Conservation (phyloP, 208 protist genomes). For the Wallacemonas sp. region DNA sequence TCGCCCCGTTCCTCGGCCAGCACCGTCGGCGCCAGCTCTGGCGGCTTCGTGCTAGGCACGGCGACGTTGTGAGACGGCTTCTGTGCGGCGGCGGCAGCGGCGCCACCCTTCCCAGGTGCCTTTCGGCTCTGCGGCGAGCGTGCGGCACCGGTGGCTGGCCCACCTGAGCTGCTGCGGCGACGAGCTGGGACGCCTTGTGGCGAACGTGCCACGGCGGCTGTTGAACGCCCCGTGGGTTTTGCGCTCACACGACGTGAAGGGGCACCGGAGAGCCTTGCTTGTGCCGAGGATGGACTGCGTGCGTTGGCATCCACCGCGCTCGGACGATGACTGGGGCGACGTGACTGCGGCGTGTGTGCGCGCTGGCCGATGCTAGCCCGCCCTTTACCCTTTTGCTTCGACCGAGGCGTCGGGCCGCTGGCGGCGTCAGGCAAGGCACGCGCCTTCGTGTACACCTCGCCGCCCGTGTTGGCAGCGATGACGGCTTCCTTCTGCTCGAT, state of each 20-base stretch:
- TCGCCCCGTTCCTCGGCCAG: not conserved
- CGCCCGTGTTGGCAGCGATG: slow-evolving; percentile 11
- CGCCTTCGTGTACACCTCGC: slow-evolving; percentile 9
- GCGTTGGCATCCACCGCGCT: not conserved
- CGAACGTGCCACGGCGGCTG: too few relatives aligned
- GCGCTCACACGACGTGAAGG: not conserved
- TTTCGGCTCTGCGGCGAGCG: not conserved
- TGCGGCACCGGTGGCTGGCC: not conserved
- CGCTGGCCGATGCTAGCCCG: not conserved
- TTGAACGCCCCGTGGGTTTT: too few relatives aligned
- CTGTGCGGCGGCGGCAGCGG: not conserved
- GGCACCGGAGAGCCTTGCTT: not conserved
- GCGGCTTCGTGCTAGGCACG: not conserved
- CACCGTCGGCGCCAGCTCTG: not conserved
- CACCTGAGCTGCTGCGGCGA: not conserved
- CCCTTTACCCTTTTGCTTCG: not conserved
- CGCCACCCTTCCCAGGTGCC: not conserved
- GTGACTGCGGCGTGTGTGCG: not conserved
- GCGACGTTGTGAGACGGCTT: not conserved
- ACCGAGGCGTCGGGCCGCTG: too few relatives aligned
- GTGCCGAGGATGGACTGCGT: not conserved
- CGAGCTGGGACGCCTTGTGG: not conserved
- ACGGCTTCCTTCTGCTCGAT: slow-evolving; percentile 11
- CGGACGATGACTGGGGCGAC: not conserved
- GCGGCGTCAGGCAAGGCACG: not conserved